A percentile compares a stretch with the other conserved stretches of the same genome.
Conservation (phyloP, 345 rosid genomes). For the Physaria fendleri region DNA sequence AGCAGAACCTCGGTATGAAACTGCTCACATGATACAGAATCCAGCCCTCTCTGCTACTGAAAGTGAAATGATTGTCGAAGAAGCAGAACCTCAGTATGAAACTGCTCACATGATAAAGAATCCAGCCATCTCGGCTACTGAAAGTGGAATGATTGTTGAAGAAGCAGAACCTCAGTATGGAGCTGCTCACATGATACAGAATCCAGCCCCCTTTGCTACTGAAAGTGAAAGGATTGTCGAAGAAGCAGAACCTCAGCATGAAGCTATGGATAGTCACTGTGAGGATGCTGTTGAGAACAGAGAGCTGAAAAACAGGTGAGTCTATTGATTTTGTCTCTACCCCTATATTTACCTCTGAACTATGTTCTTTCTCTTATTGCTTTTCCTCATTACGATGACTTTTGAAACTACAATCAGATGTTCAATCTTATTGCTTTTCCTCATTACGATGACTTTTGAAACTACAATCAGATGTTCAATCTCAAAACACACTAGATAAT, state of each 20-base stretch:
- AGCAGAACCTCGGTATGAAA: conserved; percentile 3
- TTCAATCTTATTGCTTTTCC: not conserved
- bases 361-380: not conserved
- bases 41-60: no score
- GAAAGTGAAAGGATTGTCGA: no score
- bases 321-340: conserved; percentile 6
- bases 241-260: no score
- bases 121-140: no score
- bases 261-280: conserved; percentile 3
- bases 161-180: no score
- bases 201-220: no score
- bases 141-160: no score
- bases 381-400: not conserved
- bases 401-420: not conserved
- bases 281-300: conserved; percentile 17
- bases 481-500: not conserved
- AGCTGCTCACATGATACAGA: no score
- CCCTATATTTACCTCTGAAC: not conserved
- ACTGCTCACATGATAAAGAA: no score
- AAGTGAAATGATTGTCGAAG: no score
- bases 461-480: not conserved
- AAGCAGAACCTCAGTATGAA: no score
- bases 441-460: not conserved
- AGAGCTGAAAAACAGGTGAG: conserved; percentile 17
- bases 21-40: no score